Base-by-base conservation (phyloP, 1,284 basidiomycete species). In the Marasmius fiardii region DNA sequence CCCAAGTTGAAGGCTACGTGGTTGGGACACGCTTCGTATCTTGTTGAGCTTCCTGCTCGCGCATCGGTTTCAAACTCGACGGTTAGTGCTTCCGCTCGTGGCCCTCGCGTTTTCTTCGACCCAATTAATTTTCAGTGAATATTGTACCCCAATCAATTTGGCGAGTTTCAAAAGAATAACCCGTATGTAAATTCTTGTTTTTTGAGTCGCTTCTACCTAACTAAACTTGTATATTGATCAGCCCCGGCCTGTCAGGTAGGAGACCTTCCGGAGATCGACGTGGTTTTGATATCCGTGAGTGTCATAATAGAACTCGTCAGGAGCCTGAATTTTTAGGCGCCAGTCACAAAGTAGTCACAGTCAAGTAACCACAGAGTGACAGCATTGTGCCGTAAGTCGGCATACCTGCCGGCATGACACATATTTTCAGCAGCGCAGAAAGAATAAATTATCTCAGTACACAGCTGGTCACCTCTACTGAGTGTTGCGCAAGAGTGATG, bases 251-350 rank as follows among this genome's bases (percentile, higher is more conserved):
- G 80, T 55, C 54, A 65, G 33, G 70, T 77, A 16, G 67, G 73
- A 16, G 77, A 81, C 1, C 65, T 85, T 6, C 82, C 81, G 0
- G 68, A 75, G 16, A 67, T 85, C 20, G 81, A 84, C 62, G 72
- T 73, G 1, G 74, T 85, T 33, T 75, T 80, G 23, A 72, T 81
- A 58, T 72, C 70, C 4, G 70, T 74, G 57, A 45, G 71, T 67
- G n/a, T 20, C 18, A 20, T 7, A 21, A 24, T 23, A 31, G 4
- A 4, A 10, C 28, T n/a, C n/a, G n/a, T n/a, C n/a, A n/a, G n/a
- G n/a, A n/a, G n/a, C n/a, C n/a, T n/a, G n/a, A n/a, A n/a, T n/a
- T n/a, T n/a, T n/a, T n/a, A n/a, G n/a, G n/a, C n/a, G n/a, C n/a
- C n/a, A n/a, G n/a, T n/a, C n/a, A n/a, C n/a, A n/a, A n/a, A n/a